phyloP scores from a whole-genome alignment of 352 stramenopile species.

The Globisporangium takayamanum region DNA sequence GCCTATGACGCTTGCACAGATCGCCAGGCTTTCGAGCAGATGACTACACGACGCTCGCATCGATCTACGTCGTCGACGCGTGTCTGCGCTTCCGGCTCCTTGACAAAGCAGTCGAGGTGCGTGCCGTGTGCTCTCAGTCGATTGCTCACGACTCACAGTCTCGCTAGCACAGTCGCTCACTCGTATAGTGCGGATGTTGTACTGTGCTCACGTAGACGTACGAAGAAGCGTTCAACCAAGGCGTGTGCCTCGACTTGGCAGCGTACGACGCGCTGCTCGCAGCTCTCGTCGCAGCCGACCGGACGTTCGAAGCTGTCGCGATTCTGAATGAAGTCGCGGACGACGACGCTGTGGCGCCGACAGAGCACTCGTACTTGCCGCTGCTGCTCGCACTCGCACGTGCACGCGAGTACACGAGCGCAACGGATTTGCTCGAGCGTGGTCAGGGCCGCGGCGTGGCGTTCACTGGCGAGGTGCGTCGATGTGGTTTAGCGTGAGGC shows the following conservation, averaged over 20 bases:
- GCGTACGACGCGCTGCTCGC: slow-evolving; percentile 46
- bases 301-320: slow-evolving; percentile 43
- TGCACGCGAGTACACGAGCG: slow-evolving; percentile 32
- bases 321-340: slow-evolving; percentile 40
- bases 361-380: slow-evolving; percentile 36
- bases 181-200: background rate
- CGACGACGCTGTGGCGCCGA: slow-evolving; percentile 37
- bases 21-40: slow-evolving; percentile 32
- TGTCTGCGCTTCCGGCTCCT: slow-evolving; percentile 49
- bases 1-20: background rate
- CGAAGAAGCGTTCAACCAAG: slow-evolving; percentile 48
- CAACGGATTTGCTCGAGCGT: slow-evolving; percentile 35
- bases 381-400: slow-evolving; percentile 39
- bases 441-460: slow-evolving; percentile 34
- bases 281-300: slow-evolving; percentile 34
- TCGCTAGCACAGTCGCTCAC: too few relatives aligned
- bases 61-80: slow-evolving; percentile 63
- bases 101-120: slow-evolving; percentile 51
- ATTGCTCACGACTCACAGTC: background rate
- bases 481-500: too few relatives aligned
- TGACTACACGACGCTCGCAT: slow-evolving; percentile 57
- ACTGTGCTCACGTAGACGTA: slow-evolving; percentile 22
- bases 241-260: slow-evolving; percentile 47
- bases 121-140: background rate
- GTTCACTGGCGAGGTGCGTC: slow-evolving; percentile 37